These are phyloP conservation scores for Skeletonema costatum DNA, from an alignment of 108 stramenopile genomes.

Conservation along the genomic window DNA sequence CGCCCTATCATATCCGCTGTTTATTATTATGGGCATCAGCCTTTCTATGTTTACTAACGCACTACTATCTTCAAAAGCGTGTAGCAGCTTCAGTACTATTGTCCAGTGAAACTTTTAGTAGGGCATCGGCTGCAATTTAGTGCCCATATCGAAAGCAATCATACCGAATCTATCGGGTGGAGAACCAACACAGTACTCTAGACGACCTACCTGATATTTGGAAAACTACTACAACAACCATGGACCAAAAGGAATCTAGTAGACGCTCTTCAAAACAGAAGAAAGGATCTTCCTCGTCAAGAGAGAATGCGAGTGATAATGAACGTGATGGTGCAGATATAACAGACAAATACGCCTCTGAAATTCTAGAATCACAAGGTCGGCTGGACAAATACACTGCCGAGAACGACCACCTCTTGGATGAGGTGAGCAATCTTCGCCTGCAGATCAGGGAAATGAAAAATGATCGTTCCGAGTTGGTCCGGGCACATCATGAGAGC, in stretches of 20 bases:
- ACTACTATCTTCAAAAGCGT: too few relatives aligned
- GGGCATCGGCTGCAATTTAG: too few relatives aligned
- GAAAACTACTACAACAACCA: not conserved
- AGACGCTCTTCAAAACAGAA: not conserved
- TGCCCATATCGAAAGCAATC: too few relatives aligned
- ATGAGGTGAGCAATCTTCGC: slow-evolving; percentile 46
- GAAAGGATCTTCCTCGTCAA: not conserved
- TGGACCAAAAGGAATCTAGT: not conserved
- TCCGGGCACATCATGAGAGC: slow-evolving; percentile 48
- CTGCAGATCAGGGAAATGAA: slow-evolving; percentile 50
- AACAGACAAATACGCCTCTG: slow-evolving; percentile 13
- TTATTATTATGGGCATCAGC: too few relatives aligned
- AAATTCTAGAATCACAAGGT: slow-evolving; percentile 14
- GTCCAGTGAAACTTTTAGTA: too few relatives aligned
- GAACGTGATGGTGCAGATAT: not conserved
- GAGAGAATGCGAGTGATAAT: not conserved
- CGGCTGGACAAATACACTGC: slow-evolving; percentile 42
- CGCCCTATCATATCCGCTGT: too few relatives aligned
- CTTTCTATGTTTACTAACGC: too few relatives aligned
- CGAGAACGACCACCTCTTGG: slow-evolving; percentile 45
- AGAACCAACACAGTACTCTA: not conserved
- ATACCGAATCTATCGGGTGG: not conserved
- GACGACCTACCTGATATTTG: not conserved
- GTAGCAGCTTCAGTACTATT: too few relatives aligned
- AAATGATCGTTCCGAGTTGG: slow-evolving; percentile 43